These are phyloP conservation scores for Blastocystis sp. DNA, from an alignment of 352 stramenopile species.

Conservation along the genomic window DNA sequence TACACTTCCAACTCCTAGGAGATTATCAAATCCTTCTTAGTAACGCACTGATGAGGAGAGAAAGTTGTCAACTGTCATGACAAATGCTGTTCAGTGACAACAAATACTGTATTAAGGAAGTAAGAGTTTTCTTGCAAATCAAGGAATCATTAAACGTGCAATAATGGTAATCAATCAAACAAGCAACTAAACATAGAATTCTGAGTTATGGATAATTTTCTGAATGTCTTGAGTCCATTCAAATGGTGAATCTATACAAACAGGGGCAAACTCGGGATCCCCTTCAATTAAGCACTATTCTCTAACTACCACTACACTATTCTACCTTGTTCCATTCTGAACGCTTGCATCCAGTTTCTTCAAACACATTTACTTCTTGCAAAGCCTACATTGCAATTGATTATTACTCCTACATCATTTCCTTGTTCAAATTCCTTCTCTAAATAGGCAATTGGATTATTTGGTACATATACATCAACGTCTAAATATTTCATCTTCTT, in stretches of 20 bases:
- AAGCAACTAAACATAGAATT: slow-evolving; percentile 16
- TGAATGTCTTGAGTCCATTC: slow-evolving; percentile 15
- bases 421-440: slow-evolving; percentile 43
- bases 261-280: not conserved
- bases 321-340: slow-evolving; percentile 9
- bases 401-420: not conserved
- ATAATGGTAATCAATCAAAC: not conserved
- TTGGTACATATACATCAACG: slow-evolving; percentile 28
- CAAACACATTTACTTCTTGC: slow-evolving; percentile 44
- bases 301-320: not conserved
- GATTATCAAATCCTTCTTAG: not conserved
- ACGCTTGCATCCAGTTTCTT: not conserved
- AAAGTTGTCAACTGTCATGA: not conserved
- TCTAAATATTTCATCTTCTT: slow-evolving; percentile 58
- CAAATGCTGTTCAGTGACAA: not conserved
- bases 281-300: slow-evolving; percentile 23
- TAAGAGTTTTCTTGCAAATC: not conserved
- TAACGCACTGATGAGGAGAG: not conserved
- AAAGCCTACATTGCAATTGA: not conserved
- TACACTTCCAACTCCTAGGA: not conserved
- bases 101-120: not conserved
- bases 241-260: slow-evolving; percentile 43
- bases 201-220: not conserved
- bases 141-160: not conserved
- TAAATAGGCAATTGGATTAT: slow-evolving; percentile 54